Evolutionary conservation across 306 rosid species (phyloP).

Genomic region (Acacia melanoxylon): DNA sequence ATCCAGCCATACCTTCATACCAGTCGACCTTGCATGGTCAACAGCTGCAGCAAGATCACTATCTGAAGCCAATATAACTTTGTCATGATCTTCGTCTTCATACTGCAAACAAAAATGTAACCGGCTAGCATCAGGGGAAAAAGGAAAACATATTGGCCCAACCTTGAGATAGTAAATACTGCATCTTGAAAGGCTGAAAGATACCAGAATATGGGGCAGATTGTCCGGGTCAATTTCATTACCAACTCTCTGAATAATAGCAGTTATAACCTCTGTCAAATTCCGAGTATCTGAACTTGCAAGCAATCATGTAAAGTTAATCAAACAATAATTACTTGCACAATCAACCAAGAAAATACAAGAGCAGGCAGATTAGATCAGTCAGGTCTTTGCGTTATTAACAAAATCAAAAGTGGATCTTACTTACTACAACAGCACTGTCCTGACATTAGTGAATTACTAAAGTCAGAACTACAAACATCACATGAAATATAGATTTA

Average conservation of each 20-base stretch:
- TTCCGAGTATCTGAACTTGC: constrained; percentile 71
- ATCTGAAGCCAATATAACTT: constrained; percentile 89
- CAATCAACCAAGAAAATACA: neutral
- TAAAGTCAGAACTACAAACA: neutral
- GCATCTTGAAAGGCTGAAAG: neutral
- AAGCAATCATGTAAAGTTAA: constrained; percentile 41
- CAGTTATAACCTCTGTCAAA: constrained; percentile 80
- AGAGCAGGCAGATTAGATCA: neutral
- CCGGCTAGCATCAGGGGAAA: constrained; percentile 19
- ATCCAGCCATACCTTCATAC: constrained; percentile 77
- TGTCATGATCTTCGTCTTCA: constrained; percentile 96
- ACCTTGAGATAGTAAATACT: constrained; percentile 17
- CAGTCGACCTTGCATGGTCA: constrained; percentile 86
- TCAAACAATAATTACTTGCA: constrained; percentile 21
- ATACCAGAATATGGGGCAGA: constrained; percentile 94
- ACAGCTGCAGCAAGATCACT: constrained; percentile 89
- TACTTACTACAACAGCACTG: neutral
- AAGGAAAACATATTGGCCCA: constrained; percentile 5
- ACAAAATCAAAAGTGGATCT: neutral
- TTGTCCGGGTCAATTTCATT: constrained; percentile 84
- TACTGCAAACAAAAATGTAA: constrained; percentile 50
- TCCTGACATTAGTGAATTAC: neutral
- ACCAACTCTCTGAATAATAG: constrained; percentile 91
- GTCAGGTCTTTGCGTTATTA: neutral
- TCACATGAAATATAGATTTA: neutral